phyloP scores from a whole-genome alignment of 352 stramenopile genomes.

The Bremia lactucae region DNA sequence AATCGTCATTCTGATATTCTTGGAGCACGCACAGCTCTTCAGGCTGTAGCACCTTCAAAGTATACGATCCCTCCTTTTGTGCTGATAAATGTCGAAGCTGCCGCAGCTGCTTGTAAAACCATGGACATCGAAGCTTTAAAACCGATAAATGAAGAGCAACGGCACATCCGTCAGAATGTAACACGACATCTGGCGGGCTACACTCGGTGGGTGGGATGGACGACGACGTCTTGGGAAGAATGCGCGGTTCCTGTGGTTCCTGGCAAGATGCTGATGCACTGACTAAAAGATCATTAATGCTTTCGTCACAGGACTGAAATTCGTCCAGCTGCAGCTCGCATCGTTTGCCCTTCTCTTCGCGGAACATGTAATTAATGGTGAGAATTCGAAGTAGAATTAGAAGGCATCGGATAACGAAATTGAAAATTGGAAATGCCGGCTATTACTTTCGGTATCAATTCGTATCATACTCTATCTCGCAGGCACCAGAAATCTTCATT shows the following conservation, averaged over 20 bases:
- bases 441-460: no score
- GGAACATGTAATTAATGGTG: constrained; percentile 9
- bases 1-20: background rate
- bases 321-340: constrained; percentile 10
- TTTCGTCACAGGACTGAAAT: background rate
- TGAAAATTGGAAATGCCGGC: no score
- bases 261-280: background rate
- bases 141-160: constrained; percentile 31
- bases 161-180: constrained; percentile 42
- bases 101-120: constrained; percentile 27
- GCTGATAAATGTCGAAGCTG: constrained; percentile 8
- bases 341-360: constrained; percentile 8
- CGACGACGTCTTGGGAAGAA: background rate
- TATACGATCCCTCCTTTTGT: background rate
- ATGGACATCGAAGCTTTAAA: constrained; percentile 24
- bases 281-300: background rate
- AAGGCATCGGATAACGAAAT: no score
- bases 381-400: constrained; percentile 2
- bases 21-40: constrained; percentile 6
- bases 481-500: no score
- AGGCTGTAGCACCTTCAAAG: constrained; percentile 9
- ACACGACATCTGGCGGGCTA: constrained; percentile 24
- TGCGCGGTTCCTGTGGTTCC: background rate
- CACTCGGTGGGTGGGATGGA: constrained; percentile 8
- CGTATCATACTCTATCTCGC: no score